These are phyloP conservation scores for Solanum clarkiae DNA, from an alignment of 257 asterid genomes.

Conservation along the genomic window DNA sequence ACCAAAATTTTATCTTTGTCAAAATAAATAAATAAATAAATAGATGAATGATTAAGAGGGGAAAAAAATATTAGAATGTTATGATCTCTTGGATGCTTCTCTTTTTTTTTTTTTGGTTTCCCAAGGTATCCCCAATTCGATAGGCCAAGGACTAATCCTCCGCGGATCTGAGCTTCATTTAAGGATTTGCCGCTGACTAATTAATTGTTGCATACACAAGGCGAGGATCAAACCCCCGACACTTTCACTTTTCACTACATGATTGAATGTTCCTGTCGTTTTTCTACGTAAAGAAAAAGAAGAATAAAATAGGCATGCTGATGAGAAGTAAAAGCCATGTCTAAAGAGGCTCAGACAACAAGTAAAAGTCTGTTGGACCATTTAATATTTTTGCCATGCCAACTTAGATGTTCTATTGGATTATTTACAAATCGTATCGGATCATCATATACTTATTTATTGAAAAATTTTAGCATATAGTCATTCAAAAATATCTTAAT, in stretches of 20 bases:
- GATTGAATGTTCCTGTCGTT: background rate
- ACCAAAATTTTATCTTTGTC: background rate
- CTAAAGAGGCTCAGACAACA: background rate
- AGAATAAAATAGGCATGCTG: background rate
- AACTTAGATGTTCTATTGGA: background rate
- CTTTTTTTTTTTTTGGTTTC: too few relatives aligned
- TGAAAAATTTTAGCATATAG: too few relatives aligned
- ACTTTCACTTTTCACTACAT: background rate
- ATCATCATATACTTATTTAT: background rate
- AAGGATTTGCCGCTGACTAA: accelerated
- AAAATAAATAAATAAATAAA: background rate
- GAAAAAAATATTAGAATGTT: background rate
- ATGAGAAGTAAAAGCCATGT: background rate
- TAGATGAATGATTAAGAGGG: background rate
- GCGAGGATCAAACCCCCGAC: too few relatives aligned
- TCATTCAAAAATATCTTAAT: too few relatives aligned
- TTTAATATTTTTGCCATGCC: background rate
- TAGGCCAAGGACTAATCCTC: too few relatives aligned
- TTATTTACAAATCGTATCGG: background rate
- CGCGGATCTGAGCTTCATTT: too few relatives aligned
- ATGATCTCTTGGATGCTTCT: too few relatives aligned
- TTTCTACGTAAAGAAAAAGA: background rate
- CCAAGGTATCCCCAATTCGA: accelerated
- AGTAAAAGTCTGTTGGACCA: background rate
- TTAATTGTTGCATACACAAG: too few relatives aligned